These are phyloP conservation scores for Fusarium nanum DNA, from an alignment of 2,329 filamentous ascomycete genomes.

Conservation along the genomic window DNA sequence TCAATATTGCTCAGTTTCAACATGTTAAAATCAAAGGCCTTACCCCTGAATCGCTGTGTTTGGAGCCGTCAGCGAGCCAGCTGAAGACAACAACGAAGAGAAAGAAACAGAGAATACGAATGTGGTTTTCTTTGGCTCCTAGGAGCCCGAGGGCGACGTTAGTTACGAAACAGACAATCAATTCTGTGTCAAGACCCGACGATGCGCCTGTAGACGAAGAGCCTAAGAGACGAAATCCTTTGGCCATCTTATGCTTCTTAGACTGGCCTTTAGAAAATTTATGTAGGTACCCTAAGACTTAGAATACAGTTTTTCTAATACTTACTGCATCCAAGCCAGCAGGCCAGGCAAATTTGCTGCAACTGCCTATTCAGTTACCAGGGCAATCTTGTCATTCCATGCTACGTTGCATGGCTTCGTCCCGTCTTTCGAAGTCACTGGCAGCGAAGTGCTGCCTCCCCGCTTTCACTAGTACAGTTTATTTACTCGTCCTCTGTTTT, in stretches of 20 bases:
- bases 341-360: neutral
- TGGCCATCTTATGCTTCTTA: neutral
- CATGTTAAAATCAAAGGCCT: neutral
- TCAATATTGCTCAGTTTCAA: neutral
- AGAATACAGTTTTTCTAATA: neutral
- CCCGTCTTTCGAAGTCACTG: slow-evolving; percentile 3
- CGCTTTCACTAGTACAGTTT: neutral
- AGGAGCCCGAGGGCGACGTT: accelerated
- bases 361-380: neutral
- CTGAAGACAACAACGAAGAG: neutral
- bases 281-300: neutral
- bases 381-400: no score
- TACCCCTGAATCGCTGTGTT: neutral
- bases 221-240: neutral
- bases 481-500: neutral
- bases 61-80: neutral
- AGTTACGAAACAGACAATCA: neutral
- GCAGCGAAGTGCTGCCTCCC: neutral
- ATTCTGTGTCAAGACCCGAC: neutral
- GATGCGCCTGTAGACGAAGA: neutral
- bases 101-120: neutral
- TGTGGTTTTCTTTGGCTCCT: accelerated
- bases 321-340: neutral
- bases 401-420: slow-evolving; percentile 1
- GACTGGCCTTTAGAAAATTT: neutral